phyloP scores from a whole-genome alignment of 139 green algal species.

The Asterochloris sp. region DNA sequence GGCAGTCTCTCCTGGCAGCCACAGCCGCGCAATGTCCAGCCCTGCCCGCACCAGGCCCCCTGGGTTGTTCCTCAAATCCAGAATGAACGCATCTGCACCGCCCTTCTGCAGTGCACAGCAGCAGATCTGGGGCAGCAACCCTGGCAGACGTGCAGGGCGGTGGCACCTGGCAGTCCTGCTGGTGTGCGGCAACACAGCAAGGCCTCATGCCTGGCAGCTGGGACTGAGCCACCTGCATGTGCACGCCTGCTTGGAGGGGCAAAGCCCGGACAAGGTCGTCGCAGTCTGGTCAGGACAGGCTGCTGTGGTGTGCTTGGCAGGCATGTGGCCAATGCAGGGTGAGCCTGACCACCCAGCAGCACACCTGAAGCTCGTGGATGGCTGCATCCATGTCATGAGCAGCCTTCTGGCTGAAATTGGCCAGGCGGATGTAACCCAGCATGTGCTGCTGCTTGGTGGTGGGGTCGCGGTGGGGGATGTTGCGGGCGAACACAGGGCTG shows the following conservation, averaged over 20 bases:
- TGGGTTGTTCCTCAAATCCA: slow-evolving; percentile 93
- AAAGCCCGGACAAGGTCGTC: no score
- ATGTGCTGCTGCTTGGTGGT: slow-evolving; percentile 22
- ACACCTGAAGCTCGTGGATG: slow-evolving; percentile 67
- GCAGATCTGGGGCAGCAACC: no score
- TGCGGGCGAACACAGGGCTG: slow-evolving; percentile 70
- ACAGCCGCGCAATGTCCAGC: slow-evolving; percentile 68
- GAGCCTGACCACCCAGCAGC: not conserved
- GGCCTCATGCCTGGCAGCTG: no score
- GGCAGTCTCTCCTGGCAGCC: slow-evolving; percentile 42
- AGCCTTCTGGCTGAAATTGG: slow-evolving; percentile 77
- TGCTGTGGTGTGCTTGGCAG: no score
- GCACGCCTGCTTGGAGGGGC: no score
- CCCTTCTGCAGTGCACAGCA: slow-evolving; percentile 33
- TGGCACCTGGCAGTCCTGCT: no score
- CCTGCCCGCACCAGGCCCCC: slow-evolving; percentile 80
- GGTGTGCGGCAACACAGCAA: no score
- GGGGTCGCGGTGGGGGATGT: slow-evolving; percentile 23
- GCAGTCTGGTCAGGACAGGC: no score
- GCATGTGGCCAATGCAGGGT: no score
- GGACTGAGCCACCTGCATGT: no score
- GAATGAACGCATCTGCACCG: slow-evolving; percentile 78
- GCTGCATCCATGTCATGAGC: slow-evolving; percentile 68
- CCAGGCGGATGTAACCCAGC: slow-evolving; percentile 85
- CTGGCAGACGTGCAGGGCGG: no score